Conservation (phyloP, 768 basidiomycete genomes). For the Termitomyces sp. region DNA sequence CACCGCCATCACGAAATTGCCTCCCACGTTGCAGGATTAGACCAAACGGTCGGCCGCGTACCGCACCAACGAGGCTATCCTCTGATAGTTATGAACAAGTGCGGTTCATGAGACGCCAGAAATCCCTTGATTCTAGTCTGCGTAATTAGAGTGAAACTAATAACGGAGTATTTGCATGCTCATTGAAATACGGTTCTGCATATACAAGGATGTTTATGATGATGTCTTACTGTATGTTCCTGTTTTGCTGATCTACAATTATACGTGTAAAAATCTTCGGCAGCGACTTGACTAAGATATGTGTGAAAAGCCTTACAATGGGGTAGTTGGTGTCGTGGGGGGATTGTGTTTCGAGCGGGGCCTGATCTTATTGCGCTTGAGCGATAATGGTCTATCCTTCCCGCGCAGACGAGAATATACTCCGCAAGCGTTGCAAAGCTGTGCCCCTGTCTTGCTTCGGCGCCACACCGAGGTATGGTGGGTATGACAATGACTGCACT, state of each 20-base stretch:
- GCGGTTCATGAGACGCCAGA: slow-evolving; percentile 2
- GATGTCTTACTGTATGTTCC: background rate
- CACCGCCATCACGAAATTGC: too few relatives aligned
- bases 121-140: slow-evolving; percentile 2
- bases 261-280: background rate
- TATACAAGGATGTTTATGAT: background rate
- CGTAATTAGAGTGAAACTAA: background rate
- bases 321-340: background rate
- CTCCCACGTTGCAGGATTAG: slow-evolving; percentile 5
- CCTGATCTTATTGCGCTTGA: slow-evolving; percentile 42
- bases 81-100: background rate
- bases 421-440: slow-evolving; percentile 47
- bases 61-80: background rate
- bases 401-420: slow-evolving; percentile 42
- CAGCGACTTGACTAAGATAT: background rate
- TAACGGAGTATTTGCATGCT: background rate
- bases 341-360: slow-evolving; percentile 41
- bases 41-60: slow-evolving; percentile 3
- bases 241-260: background rate
- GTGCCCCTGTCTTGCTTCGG: slow-evolving; percentile 41
- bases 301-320: background rate
- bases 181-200: background rate
- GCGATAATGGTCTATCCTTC: slow-evolving; percentile 37
- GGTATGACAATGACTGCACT: slow-evolving; percentile 45
- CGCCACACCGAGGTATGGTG: slow-evolving; percentile 47